phyloP scores from a whole-genome alignment of 2,329 filamentous ascomycete species.

The Arthrobotrys sinensis region DNA sequence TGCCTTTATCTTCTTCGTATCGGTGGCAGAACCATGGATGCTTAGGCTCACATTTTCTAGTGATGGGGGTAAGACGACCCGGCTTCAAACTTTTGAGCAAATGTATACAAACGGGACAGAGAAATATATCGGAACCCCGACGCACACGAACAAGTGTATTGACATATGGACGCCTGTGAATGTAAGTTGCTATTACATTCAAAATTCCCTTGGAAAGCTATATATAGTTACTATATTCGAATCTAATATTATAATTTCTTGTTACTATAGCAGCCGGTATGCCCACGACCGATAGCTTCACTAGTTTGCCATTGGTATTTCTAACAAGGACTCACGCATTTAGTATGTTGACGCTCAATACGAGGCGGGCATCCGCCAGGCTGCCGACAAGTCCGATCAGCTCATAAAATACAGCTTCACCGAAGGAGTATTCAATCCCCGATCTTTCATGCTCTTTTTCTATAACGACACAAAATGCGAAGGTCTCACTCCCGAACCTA shows the following conservation, averaged over 20 bases:
- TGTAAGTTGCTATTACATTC: slow-evolving; percentile 27
- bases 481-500: slow-evolving; percentile 13
- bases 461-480: slow-evolving; percentile 52
- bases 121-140: slow-evolving; percentile 32
- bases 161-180: slow-evolving; percentile 49
- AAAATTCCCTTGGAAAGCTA: not conserved
- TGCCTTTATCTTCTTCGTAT: not conserved
- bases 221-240: not conserved
- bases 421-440: slow-evolving; percentile 39
- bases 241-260: not conserved
- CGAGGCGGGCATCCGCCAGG: slow-evolving; percentile 27
- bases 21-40: slow-evolving; percentile 30
- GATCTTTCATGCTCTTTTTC: slow-evolving; percentile 23
- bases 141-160: slow-evolving; percentile 37
- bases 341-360: slow-evolving; percentile 41
- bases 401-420: slow-evolving; percentile 49
- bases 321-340: too few species aligned
- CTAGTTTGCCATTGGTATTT: too few species aligned
- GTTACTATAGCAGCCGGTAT: slow-evolving; percentile 4
- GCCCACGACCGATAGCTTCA: too few species aligned
- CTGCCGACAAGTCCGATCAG: slow-evolving; percentile 37
- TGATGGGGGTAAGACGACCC: slow-evolving; percentile 4
- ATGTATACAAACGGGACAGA: slow-evolving; percentile 22
- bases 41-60: slow-evolving; percentile 34
- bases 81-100: slow-evolving; percentile 33